Base-by-base conservation (phyloP, 768 basidiomycete species). In the Suillus decipiens region DNA sequence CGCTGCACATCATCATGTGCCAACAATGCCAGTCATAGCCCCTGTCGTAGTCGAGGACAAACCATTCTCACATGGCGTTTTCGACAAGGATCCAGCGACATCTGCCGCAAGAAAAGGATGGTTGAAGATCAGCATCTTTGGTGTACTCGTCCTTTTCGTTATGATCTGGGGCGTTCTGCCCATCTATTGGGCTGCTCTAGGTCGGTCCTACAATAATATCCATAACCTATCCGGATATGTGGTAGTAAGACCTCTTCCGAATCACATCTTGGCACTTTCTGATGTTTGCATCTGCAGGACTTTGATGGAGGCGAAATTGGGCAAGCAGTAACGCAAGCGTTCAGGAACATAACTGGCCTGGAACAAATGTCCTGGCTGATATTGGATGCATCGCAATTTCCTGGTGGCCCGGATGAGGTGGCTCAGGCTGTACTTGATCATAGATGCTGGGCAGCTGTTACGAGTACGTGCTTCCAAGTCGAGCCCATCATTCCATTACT, bases 111-210 rank as follows among this genome's bases (percentile, higher is more conserved):
- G 85, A 22, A 68, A 59, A 33, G 61, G 69, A 11, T 86, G 84
- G 74, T 61, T 82, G 56, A 80, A 73, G 66, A 76, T 77, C 3
- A 73, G 85, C 53, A 6, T 80, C 7, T 63, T 69, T 11, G 76
- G 79, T 19, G 70, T 76, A 2, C 65, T 77, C 14, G 60, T 80
- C 33, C 69, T 84, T 19, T 69, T 77, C 15, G 50, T 85, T 39
- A 69, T 81, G 24, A 81, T 88, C 48, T 80, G 85, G 64, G 73
- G 71, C 0, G 74, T 87, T 24, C 73, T 88, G 62, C 72, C 85
- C 2, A 86, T 89, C 53, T 88, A 83, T 70, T 89, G 86, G 86
- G 86, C 84, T 11, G 81, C 83, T 14, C 71, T 85, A 5, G 85
- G 84, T 75, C 78, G 78, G 60, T 78, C 78, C 11, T 78, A 73